A percentile compares a stretch with the other conserved stretches of the same genome.
phyloP scores from a whole-genome alignment of 768 basidiomycete species.

The Leccinum obscurum region DNA sequence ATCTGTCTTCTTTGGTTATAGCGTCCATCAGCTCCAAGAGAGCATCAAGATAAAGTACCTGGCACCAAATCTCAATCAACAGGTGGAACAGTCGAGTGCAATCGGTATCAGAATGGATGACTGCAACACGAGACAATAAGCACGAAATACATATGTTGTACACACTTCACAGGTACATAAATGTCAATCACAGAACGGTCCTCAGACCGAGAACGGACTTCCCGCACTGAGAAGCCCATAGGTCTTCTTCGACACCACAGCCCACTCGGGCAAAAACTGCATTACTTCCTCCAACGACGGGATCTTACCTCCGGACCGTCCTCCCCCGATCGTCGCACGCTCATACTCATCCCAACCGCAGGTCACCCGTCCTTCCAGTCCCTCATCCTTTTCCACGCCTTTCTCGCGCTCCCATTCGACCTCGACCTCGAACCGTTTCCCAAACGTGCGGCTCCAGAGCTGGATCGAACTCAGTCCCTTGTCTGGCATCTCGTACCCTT shows the following conservation, averaged over 20 bases:
- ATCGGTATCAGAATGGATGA: too few species aligned
- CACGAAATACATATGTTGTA: too few species aligned
- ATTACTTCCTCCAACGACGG: constrained; percentile 71
- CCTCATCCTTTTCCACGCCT: constrained; percentile 13
- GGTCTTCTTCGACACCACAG: constrained; percentile 52
- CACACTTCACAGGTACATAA: too few species aligned
- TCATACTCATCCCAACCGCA: constrained; percentile 73
- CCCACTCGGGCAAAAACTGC: constrained; percentile 67
- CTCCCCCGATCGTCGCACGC: constrained; percentile 51
- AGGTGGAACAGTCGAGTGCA: too few species aligned
- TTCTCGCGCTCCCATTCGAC: constrained; percentile 44
- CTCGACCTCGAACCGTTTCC: constrained; percentile 50
- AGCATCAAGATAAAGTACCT: too few species aligned
- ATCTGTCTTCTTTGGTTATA: too few species aligned
- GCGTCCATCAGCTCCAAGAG: too few species aligned
- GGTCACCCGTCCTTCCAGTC: constrained; percentile 45
- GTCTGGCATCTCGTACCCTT: constrained; percentile 39
- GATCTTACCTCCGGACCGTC: constrained; percentile 44
- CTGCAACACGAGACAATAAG: too few species aligned
- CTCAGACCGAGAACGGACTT: constrained; percentile 22
- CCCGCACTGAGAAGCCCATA: constrained; percentile 61
- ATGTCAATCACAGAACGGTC: background rate
- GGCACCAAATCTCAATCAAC: too few species aligned
- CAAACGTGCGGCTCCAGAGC: constrained; percentile 67
- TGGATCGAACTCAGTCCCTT: constrained; percentile 41